Percentiles rank a stretch among this genome's conserved stretches.
These are phyloP conservation scores for Linaria vulgaris DNA, from an alignment of 257 asterid genomes.

Conservation along the genomic window DNA sequence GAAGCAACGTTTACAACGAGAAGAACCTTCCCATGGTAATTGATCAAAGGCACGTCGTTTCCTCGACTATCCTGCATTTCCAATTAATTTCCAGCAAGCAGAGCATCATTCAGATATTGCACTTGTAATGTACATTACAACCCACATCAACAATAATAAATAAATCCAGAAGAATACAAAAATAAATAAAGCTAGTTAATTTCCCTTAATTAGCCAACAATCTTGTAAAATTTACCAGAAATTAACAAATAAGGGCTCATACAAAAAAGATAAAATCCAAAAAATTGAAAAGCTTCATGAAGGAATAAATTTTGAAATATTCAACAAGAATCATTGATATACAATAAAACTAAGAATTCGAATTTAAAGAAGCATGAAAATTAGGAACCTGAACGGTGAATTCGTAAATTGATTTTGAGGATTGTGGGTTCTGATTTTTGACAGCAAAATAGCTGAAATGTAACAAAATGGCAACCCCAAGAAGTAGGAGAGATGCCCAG, in stretches of 20 bases:
- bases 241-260: too few species aligned
- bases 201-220: too few species aligned
- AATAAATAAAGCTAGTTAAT: too few species aligned
- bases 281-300: not conserved
- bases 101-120: not conserved
- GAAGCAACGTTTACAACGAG: constrained; percentile 88
- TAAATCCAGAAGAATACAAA: too few species aligned
- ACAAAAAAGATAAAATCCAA: not conserved
- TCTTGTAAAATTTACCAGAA: too few species aligned
- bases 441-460: constrained; percentile 28
- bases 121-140: not conserved
- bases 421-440: constrained; percentile 18
- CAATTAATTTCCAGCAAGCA: constrained; percentile 15
- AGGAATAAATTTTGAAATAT: not conserved
- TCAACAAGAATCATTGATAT: not conserved
- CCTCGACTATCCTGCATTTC: constrained; percentile 67
- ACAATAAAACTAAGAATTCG: not conserved
- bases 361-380: too few species aligned
- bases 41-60: constrained; percentile 67
- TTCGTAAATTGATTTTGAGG: constrained; percentile 45
- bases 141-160: too few species aligned
- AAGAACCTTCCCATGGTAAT: constrained; percentile 71
- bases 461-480: constrained; percentile 43
- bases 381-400: constrained; percentile 60
- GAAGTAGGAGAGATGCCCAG: constrained; percentile 47